Evolutionary conservation across 257 asterid species (phyloP).

Genomic region (Salvia miltiorrhiza): DNA sequence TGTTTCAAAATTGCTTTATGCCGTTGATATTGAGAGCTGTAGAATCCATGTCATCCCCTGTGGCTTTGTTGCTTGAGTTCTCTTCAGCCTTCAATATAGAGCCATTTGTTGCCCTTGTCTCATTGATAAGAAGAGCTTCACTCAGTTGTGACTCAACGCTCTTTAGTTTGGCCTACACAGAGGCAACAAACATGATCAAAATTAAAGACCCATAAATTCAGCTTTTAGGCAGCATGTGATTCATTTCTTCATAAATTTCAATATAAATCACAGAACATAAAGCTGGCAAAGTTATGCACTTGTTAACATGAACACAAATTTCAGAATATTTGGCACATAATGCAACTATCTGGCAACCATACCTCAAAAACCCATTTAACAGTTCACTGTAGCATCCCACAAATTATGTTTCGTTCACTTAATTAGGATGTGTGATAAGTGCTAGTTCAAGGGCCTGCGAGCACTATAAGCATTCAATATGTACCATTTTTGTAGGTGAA

Average conservation of each 20-base stretch:
- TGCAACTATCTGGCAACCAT: too few species aligned
- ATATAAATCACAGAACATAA: conserved; percentile 10
- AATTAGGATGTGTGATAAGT: too few species aligned
- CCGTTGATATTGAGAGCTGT: not conserved
- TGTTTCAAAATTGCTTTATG: not conserved
- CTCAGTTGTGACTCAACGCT: conserved; percentile 59
- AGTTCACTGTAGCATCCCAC: too few species aligned
- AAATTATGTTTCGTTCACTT: too few species aligned
- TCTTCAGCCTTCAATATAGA: conserved; percentile 44
- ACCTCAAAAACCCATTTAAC: too few species aligned
- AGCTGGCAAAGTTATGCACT: conserved; percentile 13
- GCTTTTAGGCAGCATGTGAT: conserved; percentile 8
- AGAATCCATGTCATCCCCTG: conserved; percentile 62
- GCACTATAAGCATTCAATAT: not conserved
- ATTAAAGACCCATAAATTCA: not conserved
- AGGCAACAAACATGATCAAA: conserved; percentile 22
- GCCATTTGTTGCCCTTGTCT: conserved; percentile 42
- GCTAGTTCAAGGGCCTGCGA: not conserved
- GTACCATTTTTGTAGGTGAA: not conserved
- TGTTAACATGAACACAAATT: not conserved
- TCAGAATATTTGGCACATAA: too few species aligned
- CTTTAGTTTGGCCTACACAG: conserved; percentile 68
- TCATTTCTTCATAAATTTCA: conserved; percentile 8
- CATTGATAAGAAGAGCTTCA: conserved; percentile 59
- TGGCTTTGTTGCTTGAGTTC: conserved; percentile 36